Evolutionary conservation across 2,329 filamentous ascomycete species (phyloP).

Genomic region (Cryphonectria naterciae): DNA sequence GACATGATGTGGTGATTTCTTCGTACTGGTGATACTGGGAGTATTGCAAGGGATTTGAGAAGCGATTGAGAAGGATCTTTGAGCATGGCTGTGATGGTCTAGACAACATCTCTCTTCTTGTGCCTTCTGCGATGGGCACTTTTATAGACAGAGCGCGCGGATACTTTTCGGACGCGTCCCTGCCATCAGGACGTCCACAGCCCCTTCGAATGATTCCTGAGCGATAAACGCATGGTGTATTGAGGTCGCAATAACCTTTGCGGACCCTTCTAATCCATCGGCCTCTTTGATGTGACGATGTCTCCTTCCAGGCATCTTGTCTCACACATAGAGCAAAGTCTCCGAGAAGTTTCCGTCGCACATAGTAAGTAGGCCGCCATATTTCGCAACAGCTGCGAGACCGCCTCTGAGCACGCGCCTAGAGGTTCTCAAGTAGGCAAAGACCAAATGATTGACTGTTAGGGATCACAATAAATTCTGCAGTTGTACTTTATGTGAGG

Average conservation of each 20-base stretch:
- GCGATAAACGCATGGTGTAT: neutral
- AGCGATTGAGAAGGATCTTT: neutral
- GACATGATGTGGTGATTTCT: neutral
- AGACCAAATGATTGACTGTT: neutral
- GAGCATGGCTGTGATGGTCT: neutral
- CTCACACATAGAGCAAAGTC: neutral
- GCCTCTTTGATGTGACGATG: neutral
- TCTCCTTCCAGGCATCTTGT: neutral
- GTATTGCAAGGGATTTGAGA: neutral
- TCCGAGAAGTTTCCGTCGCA: constrained; percentile 3
- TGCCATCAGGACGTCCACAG: neutral
- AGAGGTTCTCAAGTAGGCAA: neutral
- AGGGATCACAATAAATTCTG: neutral
- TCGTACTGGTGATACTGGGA: neutral
- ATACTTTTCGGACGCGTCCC: neutral
- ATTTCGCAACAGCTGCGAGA: neutral
- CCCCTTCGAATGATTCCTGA: neutral
- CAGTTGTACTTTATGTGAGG: neutral
- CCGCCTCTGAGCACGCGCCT: neutral
- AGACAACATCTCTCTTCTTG: neutral
- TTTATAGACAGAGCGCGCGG: neutral
- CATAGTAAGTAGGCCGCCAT: neutral
- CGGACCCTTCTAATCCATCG: neutral
- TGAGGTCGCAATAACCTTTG: neutral
- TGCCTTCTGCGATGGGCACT: neutral